phyloP scores from a whole-genome alignment of 257 asterid species.

The Knoxia roxburghii region DNA sequence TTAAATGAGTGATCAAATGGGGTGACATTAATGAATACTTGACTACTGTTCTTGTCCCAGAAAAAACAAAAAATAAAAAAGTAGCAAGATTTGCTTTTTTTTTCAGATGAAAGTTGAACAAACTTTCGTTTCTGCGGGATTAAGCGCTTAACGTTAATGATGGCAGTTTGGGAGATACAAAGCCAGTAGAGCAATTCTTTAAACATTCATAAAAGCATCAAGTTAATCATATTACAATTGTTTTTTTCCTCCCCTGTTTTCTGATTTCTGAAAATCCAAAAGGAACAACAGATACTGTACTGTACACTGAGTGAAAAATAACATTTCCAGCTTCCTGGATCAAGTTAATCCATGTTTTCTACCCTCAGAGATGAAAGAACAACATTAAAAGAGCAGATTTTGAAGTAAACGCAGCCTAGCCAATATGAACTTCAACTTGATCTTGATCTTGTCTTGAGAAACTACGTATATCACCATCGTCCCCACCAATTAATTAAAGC shows the following conservation, averaged over 20 bases:
- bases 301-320: slow-evolving; percentile 17
- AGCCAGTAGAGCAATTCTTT: too few species aligned
- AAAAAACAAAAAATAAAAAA: too few species aligned
- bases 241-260: not conserved
- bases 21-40: too few species aligned
- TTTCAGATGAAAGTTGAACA: too few species aligned
- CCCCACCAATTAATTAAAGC: not conserved
- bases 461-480: not conserved
- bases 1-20: too few species aligned
- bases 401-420: not conserved
- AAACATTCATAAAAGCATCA: too few species aligned
- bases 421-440: not conserved
- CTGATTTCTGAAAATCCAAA: not conserved
- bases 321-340: slow-evolving; percentile 15
- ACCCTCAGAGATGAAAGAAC: slow-evolving; percentile 1
- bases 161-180: too few species aligned
- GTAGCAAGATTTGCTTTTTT: too few species aligned
- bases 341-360: not conserved
- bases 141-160: too few species aligned
- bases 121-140: too few species aligned
- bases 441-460: not conserved
- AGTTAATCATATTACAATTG: not conserved
- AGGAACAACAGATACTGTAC: not conserved
- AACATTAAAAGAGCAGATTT: not conserved
- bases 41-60: too few species aligned